Evolutionary conservation across 495 filamentous ascomycete species (phyloP).

Genomic region (Trichoderma orchidacearum): DNA sequence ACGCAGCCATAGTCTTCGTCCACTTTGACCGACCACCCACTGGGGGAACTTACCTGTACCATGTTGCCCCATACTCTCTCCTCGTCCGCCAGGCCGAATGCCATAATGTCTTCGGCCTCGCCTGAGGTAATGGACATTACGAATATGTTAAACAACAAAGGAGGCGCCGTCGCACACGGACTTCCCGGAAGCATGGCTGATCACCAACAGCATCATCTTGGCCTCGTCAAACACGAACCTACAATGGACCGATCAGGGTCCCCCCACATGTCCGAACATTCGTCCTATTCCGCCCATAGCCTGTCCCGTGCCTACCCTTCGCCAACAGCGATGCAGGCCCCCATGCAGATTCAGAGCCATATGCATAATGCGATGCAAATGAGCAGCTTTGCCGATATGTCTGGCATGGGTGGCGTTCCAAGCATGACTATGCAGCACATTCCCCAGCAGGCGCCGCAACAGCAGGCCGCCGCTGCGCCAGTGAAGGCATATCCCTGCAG

Average conservation of each 20-base stretch:
- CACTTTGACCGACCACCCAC: background rate
- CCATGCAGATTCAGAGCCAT: constrained; percentile 34
- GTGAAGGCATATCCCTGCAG: constrained; percentile 81
- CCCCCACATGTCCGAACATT: constrained; percentile 52
- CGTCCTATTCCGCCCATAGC: constrained; percentile 13
- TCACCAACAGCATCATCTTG: constrained; percentile 1
- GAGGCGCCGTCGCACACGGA: constrained; percentile 7
- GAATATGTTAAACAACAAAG: constrained; percentile 22
- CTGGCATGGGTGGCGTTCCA: constrained; percentile 17
- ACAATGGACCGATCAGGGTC: constrained; percentile 55
- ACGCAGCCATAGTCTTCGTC: no score
- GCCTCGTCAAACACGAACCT: constrained; percentile 6
- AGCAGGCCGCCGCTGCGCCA: constrained; percentile 6
- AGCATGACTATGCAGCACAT: constrained; percentile 16
- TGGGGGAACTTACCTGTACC: background rate
- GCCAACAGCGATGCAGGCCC: constrained; percentile 17
- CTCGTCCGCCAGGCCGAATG: background rate
- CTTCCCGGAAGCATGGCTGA: constrained; percentile 6
- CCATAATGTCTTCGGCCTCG: constrained; percentile 15
- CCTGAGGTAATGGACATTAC: constrained; percentile 23
- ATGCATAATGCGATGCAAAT: constrained; percentile 5
- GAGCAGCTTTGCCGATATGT: constrained; percentile 2
- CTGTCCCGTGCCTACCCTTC: constrained; percentile 16
- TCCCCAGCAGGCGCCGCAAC: constrained; percentile 18
- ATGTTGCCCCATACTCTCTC: background rate